Evolutionary conservation across 1,139 yeast species (phyloP).

Genomic region (Hyphopichia khmerensis): DNA sequence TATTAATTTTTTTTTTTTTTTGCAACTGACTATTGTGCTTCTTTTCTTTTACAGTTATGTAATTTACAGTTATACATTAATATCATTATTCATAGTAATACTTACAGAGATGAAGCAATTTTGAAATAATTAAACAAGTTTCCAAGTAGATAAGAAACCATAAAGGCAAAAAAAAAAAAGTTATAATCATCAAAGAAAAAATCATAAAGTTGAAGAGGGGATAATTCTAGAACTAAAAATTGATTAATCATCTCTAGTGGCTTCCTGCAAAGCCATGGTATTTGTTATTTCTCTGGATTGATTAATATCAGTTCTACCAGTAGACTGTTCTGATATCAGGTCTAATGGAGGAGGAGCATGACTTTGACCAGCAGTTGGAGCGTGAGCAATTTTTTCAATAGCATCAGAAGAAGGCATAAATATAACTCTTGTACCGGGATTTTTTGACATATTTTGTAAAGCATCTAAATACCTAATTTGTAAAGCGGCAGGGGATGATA

Average conservation of each 20-base stretch:
- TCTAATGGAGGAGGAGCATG: not conserved
- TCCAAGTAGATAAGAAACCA: no score
- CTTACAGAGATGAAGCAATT: no score
- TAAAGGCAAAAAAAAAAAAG: no score
- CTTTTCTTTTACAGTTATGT: no score
- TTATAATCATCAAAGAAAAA: no score
- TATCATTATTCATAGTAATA: no score
- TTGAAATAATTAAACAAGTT: no score
- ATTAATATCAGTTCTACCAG: constrained; percentile 6
- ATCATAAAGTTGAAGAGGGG: no score
- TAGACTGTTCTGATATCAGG: constrained; percentile 7
- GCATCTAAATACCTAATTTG: constrained; percentile 79
- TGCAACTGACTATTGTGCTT: no score
- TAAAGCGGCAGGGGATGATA: constrained; percentile 77
- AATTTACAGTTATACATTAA: no score
- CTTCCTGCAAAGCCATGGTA: constrained; percentile 32
- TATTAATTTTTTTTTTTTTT: no score
- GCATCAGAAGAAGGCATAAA: constrained; percentile 65
- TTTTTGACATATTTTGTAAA: constrained; percentile 71
- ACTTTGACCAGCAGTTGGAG: not conserved
- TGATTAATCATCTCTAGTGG: constrained; percentile 12
- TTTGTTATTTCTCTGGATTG: constrained; percentile 13
- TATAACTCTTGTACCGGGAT: constrained; percentile 63
- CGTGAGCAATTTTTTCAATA: constrained; percentile 34
- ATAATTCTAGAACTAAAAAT: no score